Evolutionary conservation across 345 rosid genomes (phyloP), one percentile per base, ranked within the genome.

Genomic region (Anacardium occidentale): DNA sequence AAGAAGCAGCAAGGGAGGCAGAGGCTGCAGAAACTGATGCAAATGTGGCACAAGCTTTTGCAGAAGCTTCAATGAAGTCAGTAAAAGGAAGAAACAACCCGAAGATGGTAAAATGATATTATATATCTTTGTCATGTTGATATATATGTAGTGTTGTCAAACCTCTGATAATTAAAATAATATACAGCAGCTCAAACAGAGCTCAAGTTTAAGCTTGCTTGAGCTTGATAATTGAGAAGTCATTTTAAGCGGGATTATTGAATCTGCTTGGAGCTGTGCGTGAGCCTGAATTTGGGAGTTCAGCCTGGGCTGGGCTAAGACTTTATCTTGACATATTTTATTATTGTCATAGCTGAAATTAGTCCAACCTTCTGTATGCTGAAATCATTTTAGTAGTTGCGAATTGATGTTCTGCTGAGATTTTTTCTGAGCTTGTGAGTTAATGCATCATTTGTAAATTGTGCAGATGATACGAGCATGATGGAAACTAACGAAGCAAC

Each of bases 11-110:
- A 13, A 93, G 86, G 73, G 99, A 93, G 75, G 98, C 99, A 8
- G 97, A 95, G 75, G 88, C 80, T 64, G 97, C 98, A 12, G 99
- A 96, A 79, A 97, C 97, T 18, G 90, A 91, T 71, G 99, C 97
- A 21, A 97, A 90, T 76, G 96, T 85, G 51, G 99, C 98, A 63
- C 87, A 87, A 77, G 98, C 96, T 81, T 89, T 87, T 75, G 94
- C 91, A 29, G 97, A 91, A 66, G 98, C 93, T 70, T 91, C 97
- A 29, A 48, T 76, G 82, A 93, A 91, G 86, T 84, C 96, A 13
- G 64, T 86, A 61, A 87, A 85, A 83, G 93, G 81, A 64, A 88
- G 88, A 84, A 79, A 82, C 64, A 73, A 79, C 66, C 80, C 79
- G 68, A 88, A 86, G 74, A 47, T 78, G 94, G 94, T 90, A 81